phyloP scores from a whole-genome alignment of 257 asterid species.

The Nicotiana sylvestris region DNA sequence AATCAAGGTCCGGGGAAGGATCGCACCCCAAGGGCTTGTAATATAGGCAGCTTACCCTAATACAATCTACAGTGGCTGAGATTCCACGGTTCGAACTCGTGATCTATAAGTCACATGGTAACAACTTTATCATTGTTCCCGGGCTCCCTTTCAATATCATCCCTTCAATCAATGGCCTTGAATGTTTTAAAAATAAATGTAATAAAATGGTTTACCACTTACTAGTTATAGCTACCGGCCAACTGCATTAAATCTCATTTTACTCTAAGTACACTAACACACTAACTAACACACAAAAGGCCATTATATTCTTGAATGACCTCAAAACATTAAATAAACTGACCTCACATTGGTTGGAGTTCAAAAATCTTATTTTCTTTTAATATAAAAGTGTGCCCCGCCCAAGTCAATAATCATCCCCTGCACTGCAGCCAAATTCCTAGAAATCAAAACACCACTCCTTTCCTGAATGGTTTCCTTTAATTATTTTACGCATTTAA shows the following conservation, averaged over 20 bases:
- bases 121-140: no score
- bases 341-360: neutral
- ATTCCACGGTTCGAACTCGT: no score
- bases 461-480: neutral
- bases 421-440: neutral
- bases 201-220: neutral
- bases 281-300: slow-evolving; percentile 20
- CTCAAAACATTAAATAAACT: neutral
- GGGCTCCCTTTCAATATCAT: neutral
- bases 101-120: no score
- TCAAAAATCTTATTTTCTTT: neutral
- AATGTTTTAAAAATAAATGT: neutral
- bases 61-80: no score
- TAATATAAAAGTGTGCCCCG: neutral
- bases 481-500: neutral
- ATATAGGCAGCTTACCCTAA: no score
- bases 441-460: neutral
- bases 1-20: fast-evolving
- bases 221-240: slow-evolving; percentile 18
- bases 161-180: slow-evolving; percentile 6
- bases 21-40: fast-evolving
- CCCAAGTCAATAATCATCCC: neutral
- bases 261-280: slow-evolving; percentile 5
- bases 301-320: slow-evolving; percentile 1
- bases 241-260: slow-evolving; percentile 12